Evolutionary conservation across 2,329 filamentous ascomycete species (phyloP), one percentile per base, ranked within the genome.

Genomic region (Fusarium sp.): DNA sequence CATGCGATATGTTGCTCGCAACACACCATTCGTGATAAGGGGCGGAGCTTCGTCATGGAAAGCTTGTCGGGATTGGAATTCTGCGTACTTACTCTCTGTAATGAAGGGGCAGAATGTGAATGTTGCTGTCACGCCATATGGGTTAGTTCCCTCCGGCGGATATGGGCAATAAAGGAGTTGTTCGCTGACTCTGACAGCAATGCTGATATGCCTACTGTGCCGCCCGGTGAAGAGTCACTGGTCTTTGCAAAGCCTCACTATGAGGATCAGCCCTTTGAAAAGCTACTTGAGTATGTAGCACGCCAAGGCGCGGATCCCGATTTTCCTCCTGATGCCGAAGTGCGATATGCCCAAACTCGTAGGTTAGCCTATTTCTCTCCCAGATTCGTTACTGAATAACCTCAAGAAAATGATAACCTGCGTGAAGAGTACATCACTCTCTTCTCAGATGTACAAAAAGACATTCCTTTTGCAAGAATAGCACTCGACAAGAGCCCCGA

Each of bases 281-380:
- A 86, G 11, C 93, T 95, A 50, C 83, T 96, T 9, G 80, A 87
- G 56, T 89, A 90, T 69, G 85, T 95, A 42, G 86, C 87, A 52
- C 73, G 78, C 4, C 91, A 93, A 79, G 89, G 92, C 75, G 83
- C 79, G 38, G 80, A 83, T 22, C 77, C 77, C 7, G 66, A 73
- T n/a, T 79, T 81, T 38, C 75, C 79, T 15, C 26, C 63, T 10
- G 61, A 73, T 32, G 77, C 77, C 13, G 89, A 91, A 77, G 87
- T 93, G 52, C 86, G 90, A 77, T 95, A 95, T 82, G 91, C 92
- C 3, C 93, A 95, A 82, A 94, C 93, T 42, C 93, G 90, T 92
- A 82, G 79, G 88, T 6, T 24, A 13, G 38, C 11, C 30, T 26
- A 2, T n/a, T 18, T 28, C 26, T 36, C 15, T 10, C 3, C 3